Conservation (phyloP, 2,329 filamentous ascomycete species). For the Apiospora sp. region DNA sequence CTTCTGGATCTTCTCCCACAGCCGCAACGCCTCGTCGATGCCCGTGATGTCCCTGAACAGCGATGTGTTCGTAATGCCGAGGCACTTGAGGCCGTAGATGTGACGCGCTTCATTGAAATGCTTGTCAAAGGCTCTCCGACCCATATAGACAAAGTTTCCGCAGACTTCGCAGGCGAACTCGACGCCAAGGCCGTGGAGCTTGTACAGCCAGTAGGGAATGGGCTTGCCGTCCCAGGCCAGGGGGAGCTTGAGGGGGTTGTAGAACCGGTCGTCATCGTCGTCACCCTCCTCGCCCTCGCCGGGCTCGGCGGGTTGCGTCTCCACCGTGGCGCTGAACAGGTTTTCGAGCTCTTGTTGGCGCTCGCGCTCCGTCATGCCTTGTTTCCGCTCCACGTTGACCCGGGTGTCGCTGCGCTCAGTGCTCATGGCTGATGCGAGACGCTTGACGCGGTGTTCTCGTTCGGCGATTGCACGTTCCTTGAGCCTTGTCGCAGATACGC, state of each 20-base stretch:
- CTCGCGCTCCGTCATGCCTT: conserved; percentile 97
- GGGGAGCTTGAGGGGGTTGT: conserved; percentile 95
- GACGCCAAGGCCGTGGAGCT: conserved; percentile 91
- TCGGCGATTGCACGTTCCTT: conserved; percentile 93
- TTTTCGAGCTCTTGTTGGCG: conserved; percentile 93
- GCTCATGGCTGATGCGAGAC: conserved; percentile 82
- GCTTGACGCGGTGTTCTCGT: conserved; percentile 83
- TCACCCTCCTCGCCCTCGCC: conserved; percentile 74
- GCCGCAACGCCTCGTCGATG: conserved; percentile 85
- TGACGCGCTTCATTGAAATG: conserved; percentile 96
- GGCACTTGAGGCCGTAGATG: conserved; percentile 90
- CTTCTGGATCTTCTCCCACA: conserved; percentile 93
- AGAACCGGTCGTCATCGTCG: conserved; percentile 86
- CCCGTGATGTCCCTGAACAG: conserved; percentile 93
- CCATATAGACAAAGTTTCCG: conserved; percentile 99
- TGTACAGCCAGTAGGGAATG: conserved; percentile 98
- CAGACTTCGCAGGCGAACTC: conserved; percentile 97
- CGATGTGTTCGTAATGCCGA: conserved; percentile 90
- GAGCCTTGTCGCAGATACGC: conserved; percentile 60
- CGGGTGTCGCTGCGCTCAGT: conserved; percentile 88
- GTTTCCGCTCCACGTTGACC: conserved; percentile 94
- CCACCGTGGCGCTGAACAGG: conserved; percentile 68
- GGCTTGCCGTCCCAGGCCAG: conserved; percentile 98
- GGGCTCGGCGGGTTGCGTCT: conserved; percentile 50
- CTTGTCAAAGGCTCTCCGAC: conserved; percentile 94